Base-by-base conservation (phyloP, 208 protist species). In the Wallacemonas rigidus region DNA sequence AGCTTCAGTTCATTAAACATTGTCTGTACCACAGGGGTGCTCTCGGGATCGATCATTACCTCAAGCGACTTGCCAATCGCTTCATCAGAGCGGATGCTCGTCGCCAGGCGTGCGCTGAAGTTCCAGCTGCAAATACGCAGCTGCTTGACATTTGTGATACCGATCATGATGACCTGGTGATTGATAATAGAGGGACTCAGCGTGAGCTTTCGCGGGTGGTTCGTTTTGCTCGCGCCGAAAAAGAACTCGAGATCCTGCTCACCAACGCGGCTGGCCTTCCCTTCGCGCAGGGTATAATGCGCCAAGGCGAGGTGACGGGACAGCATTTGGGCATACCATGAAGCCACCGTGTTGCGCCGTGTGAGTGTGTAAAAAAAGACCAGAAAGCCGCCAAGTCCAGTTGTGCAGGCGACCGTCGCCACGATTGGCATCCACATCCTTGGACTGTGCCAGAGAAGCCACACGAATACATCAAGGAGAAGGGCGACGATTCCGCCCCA, bases 71-170 rank as follows among this genome's bases (percentile, higher is more conserved):
- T 80, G 7, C 76, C 71, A 39, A 83, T 80, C 38, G 67, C 79
- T 39, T 80, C 62, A 44, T 60, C 75, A 36, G 57, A 75, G 14
- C 45, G 43, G 15, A 83, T 77, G 9, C 48, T 71, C 3, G 79
- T 83, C 36, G 65, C 75, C 5, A 69, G 41, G 15, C 67, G 74
- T 6, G 79, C 79, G 44, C 71, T 69, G 12, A 72, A 48, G 70
- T 83, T 83, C 79, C 79, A 83, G 63, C 74, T 80, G 65, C 74
- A 79, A 54, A 83, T 80, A 0, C 65, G 58, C 35, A 83, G 67
- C 17, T 69, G 60, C 17, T 61, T 53, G 9, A 70, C 61, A 53
- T 83, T 63, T 3, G 67, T 73, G 70, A 83, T 71, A 45, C 79
- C 79, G 56, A 83, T 83, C 69, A 83, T 68, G 11, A 80, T 69